These are phyloP conservation scores for Tetracladium marchalianum DNA, from an alignment of 495 filamentous ascomycete genomes.

Conservation along the genomic window DNA sequence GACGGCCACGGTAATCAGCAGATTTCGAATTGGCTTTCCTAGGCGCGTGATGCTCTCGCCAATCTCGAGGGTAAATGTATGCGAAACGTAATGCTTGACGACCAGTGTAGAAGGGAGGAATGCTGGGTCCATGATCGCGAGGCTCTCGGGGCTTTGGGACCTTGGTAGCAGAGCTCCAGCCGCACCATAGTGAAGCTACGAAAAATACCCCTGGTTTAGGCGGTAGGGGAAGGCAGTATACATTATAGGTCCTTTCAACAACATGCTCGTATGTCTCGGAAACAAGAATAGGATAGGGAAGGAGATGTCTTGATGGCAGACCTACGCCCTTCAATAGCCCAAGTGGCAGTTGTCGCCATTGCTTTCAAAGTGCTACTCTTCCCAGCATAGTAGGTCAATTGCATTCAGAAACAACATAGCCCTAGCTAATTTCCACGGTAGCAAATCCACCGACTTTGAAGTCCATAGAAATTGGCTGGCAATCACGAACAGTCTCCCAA, in stretches of 20 bases:
- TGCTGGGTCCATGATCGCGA: slow-evolving; percentile 14
- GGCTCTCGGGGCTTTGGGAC: background rate
- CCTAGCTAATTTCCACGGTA: slow-evolving; percentile 25
- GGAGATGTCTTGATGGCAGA: slow-evolving; percentile 57
- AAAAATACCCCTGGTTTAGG: background rate
- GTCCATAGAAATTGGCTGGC: slow-evolving; percentile 98
- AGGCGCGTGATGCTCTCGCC: slow-evolving; percentile 14
- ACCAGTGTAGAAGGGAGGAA: slow-evolving; percentile 19
- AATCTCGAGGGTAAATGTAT: slow-evolving; percentile 20
- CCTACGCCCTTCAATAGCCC: slow-evolving; percentile 70
- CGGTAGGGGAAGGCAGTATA: no score
- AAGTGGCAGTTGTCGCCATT: slow-evolving; percentile 78
- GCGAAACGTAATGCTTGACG: slow-evolving; percentile 17
- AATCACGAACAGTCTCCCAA: slow-evolving; percentile 78
- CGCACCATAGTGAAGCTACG: background rate
- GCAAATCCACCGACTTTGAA: slow-evolving; percentile 99
- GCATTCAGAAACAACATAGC: background rate
- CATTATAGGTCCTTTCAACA: background rate
- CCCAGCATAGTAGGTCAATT: slow-evolving; percentile 76
- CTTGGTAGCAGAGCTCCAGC: background rate
- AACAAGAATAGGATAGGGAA: background rate
- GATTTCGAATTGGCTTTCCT: slow-evolving; percentile 17
- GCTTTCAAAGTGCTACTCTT: slow-evolving; percentile 92
- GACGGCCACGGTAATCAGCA: slow-evolving; percentile 10
- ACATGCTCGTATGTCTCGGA: background rate